A percentile compares a stretch with the other conserved stretches of the same genome.
Conservation (phyloP, 192 early-diverging fungal genomes). For the Backusella tarrabulga region DNA sequence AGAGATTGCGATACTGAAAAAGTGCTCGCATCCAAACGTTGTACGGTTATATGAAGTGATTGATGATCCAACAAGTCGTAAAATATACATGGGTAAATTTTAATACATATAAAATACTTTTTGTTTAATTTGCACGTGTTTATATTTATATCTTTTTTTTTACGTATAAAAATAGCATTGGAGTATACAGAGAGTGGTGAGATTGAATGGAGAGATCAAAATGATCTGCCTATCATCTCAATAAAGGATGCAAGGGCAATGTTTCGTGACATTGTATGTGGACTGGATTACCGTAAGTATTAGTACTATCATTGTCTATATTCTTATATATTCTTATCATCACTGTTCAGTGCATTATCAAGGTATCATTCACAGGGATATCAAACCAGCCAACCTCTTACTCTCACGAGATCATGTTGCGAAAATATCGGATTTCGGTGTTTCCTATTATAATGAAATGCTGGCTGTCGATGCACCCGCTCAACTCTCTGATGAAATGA, state of each 20-base stretch:
- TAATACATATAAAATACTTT: not conserved
- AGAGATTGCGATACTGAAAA: constrained; percentile 96
- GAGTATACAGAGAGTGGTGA: constrained; percentile 95
- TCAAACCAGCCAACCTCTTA: constrained; percentile 97
- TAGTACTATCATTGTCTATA: not conserved
- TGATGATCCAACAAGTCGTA: constrained; percentile 87
- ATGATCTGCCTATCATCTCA: constrained; percentile 63
- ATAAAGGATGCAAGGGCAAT: constrained; percentile 69
- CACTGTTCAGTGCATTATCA: constrained; percentile 77
- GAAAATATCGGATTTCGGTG: constrained; percentile 99
- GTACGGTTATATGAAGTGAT: constrained; percentile 92
- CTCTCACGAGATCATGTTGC: constrained; percentile 71
- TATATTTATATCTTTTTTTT: not conserved
- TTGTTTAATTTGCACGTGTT: constrained; percentile 10
- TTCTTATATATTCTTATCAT: not conserved
- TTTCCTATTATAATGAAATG: constrained; percentile 77
- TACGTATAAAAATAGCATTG: constrained; percentile 36
- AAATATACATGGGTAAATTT: constrained; percentile 83
- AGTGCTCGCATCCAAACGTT: constrained; percentile 92
- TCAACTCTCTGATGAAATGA: constrained; percentile 4
- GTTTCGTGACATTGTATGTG: constrained; percentile 90
- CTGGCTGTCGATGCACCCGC: constrained; percentile 39
- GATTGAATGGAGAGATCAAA: constrained; percentile 82
- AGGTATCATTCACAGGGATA: constrained; percentile 96
- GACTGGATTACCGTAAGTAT: constrained; percentile 85